Evolutionary conservation across 2,329 filamentous ascomycete genomes (phyloP), one percentile per base, ranked within the genome.

Genomic region (Apiospora phragmitis): DNA sequence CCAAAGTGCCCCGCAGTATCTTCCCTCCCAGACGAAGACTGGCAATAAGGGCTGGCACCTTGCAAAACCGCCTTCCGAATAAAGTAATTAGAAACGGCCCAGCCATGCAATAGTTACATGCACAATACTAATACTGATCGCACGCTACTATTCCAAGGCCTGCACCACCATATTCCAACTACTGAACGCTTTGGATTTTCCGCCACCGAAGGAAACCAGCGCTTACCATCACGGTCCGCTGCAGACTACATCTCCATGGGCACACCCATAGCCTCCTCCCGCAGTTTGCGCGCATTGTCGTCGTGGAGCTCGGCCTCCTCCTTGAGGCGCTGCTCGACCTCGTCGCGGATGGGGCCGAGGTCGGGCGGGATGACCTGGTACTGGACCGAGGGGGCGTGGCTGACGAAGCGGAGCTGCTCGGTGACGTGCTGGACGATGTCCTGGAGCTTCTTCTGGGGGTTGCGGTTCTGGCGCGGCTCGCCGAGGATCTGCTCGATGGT

Each of bases 361-460:
- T 95, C 93, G 0, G 93, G 92, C 12, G 94, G 94, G 69, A 98
- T 93, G 62, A 90, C 88, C 75, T 90, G 89, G 82, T 94, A 92
- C 80, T 97, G 94, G 38, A 97, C 94, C 76, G 94, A 97, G 0
- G 96, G 96, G 9, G 94, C 94, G 47, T 91, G 89, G 77, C 93
- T 87, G 68, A 98, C 90, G 79, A 97, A 98, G 35, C 93, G 88
- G 74, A 99, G 82, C 81, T 98, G 95, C 80, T 97, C 94, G 59
- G 90, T 89, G 59, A 97, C 91, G 71, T 93, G 91, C 78, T 92
- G 87, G 4, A 97, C 87, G 59, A 97, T 91, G 43, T 92, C 90
- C 66, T 91, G 86, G 24, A 97, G 84, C 72, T 94, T 92, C 77
- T 94, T 92, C 67, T 89, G 86, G 7, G 93, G 88, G 77, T 97